Evolutionary conservation across 2,329 filamentous ascomycete genomes (phyloP), one percentile per base, ranked within the genome.

Genomic region (Pseudogymnoascus verrucosus): DNA sequence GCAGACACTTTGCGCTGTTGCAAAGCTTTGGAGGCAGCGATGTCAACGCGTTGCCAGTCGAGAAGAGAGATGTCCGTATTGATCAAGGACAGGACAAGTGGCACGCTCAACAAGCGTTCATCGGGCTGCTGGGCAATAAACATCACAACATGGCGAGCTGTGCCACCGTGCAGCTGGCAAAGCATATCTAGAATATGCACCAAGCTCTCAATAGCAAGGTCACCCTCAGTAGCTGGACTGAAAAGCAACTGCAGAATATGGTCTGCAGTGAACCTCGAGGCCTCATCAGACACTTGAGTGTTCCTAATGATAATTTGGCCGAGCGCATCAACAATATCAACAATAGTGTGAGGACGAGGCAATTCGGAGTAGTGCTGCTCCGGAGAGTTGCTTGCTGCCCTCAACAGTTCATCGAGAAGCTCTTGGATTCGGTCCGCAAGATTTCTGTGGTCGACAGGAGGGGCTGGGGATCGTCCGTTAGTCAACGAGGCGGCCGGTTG

Each of bases 21-120:
- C 19, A 98, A 80, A 1, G 89, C 86, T 72, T 89, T 88, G 6
- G 90, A 85, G 68, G 93, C 83, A 61, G 89, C 87, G 21, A 84
- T 80, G 70, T 93, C 90, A 60, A 93, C 84, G 61, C 82, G 82
- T 61, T 79, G 78, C 79, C 85, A 85, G 68, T 88, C 84, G 6
- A 89, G 70, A 21, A 66, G 60, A 21, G 42, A 37, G 39, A 88
- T 78, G 62, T 87, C 85, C 1, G 84, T 85, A 37, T 79, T 79
- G 47, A 84, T 76, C 42, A 89, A 74, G 3, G 84, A 83, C 10
- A 80, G 77, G 54, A 87, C 80, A 1, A 88, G 75, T 16, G 83
- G 80, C 19, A 87, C 74, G 67, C 82, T 83, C 8, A 88, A 76
- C 66, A 87, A 82, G 61, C 77, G 78, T 21, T 82, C 76, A 1